Evolutionary conservation across 805 yeast species (phyloP).

Genomic region (Pichia heedii): DNA sequence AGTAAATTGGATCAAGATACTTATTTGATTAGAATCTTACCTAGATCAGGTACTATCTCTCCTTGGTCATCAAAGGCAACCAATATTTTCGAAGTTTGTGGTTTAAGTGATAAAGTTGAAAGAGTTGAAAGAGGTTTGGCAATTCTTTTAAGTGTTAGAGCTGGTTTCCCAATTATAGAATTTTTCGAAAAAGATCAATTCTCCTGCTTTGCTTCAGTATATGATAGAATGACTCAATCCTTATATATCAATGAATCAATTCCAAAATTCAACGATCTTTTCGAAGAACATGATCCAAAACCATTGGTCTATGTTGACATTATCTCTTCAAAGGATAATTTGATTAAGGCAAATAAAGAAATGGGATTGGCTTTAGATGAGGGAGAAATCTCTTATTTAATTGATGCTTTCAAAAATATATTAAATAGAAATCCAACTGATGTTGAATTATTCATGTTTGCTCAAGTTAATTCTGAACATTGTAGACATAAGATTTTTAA

Average conservation of each 20-base stretch:
- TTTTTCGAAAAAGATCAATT: conserved; percentile 40
- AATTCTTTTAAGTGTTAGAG: conserved; percentile 58
- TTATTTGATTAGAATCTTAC: conserved; percentile 66
- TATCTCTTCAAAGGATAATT: conserved; percentile 44
- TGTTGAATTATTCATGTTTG: conserved; percentile 97
- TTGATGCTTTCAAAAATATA: conserved; percentile 67
- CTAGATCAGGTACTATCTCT: conserved; percentile 93
- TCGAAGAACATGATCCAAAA: conserved; percentile 71
- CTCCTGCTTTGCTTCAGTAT: conserved; percentile 60
- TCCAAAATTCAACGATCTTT: conserved; percentile 65
- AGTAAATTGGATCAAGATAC: conserved; percentile 32
- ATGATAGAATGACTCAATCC: conserved; percentile 91
- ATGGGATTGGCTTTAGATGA: conserved; percentile 91
- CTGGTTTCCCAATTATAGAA: conserved; percentile 58
- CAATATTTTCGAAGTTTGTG: conserved; percentile 84
- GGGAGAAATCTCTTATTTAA: conserved; percentile 86
- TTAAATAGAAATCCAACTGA: conserved; percentile 91
- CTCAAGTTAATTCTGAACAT: conserved; percentile 98
- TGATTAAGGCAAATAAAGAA: conserved; percentile 67
- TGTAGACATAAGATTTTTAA: conserved; percentile 98
- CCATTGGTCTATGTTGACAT: conserved; percentile 73
- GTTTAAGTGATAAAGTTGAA: conserved; percentile 58
- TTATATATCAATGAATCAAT: conserved; percentile 43
- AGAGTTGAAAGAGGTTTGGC: conserved; percentile 90
- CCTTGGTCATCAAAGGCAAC: conserved; percentile 99